Evolutionary conservation across 129 eudicot genomes (phyloP).

Genomic region (Artemisia argyi): DNA sequence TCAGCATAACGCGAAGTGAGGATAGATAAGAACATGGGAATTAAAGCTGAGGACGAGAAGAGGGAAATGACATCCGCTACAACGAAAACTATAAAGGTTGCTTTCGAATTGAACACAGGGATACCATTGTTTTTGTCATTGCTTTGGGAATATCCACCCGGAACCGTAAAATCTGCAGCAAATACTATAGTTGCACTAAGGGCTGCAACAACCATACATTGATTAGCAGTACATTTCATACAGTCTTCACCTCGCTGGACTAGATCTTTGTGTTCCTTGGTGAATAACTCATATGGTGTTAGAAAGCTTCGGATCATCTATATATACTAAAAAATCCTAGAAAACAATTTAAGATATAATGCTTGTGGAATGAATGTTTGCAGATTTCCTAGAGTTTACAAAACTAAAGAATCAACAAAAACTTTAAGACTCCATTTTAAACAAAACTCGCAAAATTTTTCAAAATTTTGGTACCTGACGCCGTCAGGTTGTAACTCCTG

Average conservation of each 20-base stretch:
- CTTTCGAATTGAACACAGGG: slow-evolving; percentile 8
- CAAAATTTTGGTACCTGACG: too few species aligned
- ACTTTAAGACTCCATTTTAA: too few species aligned
- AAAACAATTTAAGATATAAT: too few species aligned
- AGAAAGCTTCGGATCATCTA: too few species aligned
- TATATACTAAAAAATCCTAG: too few species aligned
- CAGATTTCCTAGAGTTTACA: too few species aligned
- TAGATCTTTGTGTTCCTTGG: slow-evolving; percentile 36
- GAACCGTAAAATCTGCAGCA: slow-evolving; percentile 44
- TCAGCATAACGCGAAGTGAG: slow-evolving; percentile 37
- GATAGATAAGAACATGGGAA: slow-evolving; percentile 23
- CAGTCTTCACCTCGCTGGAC: slow-evolving; percentile 11
- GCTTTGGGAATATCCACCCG: slow-evolving; percentile 33
- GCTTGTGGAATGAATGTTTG: too few species aligned
- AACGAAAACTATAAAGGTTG: slow-evolving; percentile 22
- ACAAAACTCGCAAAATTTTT: too few species aligned
- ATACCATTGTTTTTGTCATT: slow-evolving; percentile 10
- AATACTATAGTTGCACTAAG: slow-evolving; percentile 44
- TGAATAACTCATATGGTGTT: too few species aligned
- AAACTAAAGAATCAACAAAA: too few species aligned
- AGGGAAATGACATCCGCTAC: slow-evolving; percentile 38
- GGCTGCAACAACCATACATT: slow-evolving; percentile 43
- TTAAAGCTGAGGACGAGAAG: slow-evolving; percentile 13
- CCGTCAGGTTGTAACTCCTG: too few species aligned
- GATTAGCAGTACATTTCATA: slow-evolving; percentile 23